phyloP scores from a whole-genome alignment of 495 filamentous ascomycete genomes.

The Trichocladium antarcticum region DNA sequence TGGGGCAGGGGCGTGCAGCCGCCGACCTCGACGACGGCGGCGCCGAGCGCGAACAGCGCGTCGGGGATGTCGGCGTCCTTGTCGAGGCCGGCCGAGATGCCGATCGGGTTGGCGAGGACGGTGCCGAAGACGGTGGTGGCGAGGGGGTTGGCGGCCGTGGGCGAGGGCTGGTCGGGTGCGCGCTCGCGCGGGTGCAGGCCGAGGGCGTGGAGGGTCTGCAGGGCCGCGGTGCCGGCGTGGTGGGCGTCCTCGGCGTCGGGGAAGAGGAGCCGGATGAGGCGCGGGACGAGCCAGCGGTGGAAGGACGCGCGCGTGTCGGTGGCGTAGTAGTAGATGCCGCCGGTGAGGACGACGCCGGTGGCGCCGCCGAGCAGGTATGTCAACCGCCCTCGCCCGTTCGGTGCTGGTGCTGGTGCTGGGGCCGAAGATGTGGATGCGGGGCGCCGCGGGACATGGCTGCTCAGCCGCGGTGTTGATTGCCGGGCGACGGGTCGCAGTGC shows the following conservation, averaged over 20 bases:
- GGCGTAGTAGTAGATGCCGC: constrained; percentile 54
- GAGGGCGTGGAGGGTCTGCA: constrained; percentile 58
- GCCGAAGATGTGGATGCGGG: constrained; percentile 28
- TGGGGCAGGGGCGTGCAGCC: constrained; percentile 80
- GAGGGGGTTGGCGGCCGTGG: constrained; percentile 17
- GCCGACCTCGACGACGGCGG: constrained; percentile 79
- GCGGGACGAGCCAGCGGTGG: constrained; percentile 72
- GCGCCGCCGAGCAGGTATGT: constrained; percentile 41
- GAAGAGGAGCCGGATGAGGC: constrained; percentile 55
- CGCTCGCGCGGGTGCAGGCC: constrained; percentile 69
- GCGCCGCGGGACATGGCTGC: constrained; percentile 19
- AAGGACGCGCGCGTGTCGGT: constrained; percentile 85
- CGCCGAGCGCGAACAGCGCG: constrained; percentile 67
- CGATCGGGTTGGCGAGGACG: constrained; percentile 70
- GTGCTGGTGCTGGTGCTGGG: constrained; percentile 20
- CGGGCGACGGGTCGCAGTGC: constrained; percentile 22
- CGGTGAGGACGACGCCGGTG: constrained; percentile 37
- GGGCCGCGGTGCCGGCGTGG: constrained; percentile 53
- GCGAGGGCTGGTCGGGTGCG: constrained; percentile 9
- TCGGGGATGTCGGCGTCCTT: constrained; percentile 84
- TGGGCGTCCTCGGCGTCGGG: constrained; percentile 90
- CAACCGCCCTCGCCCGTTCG: no score
- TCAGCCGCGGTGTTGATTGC: constrained; percentile 4
- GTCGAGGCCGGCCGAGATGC: constrained; percentile 85
- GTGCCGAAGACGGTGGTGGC: constrained; percentile 62